phyloP scores from a whole-genome alignment of 768 basidiomycete genomes.

The Lentinula detonsa region DNA sequence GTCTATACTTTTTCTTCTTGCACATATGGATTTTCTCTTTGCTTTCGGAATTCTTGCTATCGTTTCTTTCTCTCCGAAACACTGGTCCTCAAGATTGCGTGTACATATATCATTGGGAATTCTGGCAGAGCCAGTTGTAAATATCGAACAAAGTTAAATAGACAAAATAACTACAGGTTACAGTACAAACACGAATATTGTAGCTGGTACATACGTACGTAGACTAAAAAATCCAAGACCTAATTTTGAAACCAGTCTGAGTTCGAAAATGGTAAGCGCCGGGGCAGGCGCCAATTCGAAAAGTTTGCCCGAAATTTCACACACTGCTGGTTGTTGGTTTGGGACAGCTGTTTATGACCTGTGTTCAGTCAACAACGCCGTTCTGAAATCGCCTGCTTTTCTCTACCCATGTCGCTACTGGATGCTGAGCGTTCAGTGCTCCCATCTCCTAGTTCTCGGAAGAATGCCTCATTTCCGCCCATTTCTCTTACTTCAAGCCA shows the following conservation, averaged over 20 bases:
- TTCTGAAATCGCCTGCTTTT: not conserved
- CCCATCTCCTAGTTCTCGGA: conserved; percentile 19
- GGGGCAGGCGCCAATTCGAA: not conserved
- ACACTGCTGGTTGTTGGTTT: not conserved
- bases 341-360: conserved; percentile 9
- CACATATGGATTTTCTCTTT: not conserved
- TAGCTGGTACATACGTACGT: not conserved
- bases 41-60: not conserved
- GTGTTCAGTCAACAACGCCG: not conserved
- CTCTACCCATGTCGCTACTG: conserved; percentile 20
- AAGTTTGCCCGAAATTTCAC: not conserved
- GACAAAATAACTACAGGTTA: not conserved
- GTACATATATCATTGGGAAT: not conserved
- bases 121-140: not conserved
- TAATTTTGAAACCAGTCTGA: not conserved
- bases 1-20: not conserved
- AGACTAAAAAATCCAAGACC: not conserved
- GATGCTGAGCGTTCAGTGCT: conserved; percentile 23
- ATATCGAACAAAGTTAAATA: not conserved
- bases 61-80: not conserved
- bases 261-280: not conserved
- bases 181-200: not conserved
- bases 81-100: no score
- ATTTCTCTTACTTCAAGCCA: conserved; percentile 48
- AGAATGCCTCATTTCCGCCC: conserved; percentile 17